Base-by-base conservation (phyloP, 2,329 filamentous ascomycete genomes). In the Phaeosphaeriaceae sp. region DNA sequence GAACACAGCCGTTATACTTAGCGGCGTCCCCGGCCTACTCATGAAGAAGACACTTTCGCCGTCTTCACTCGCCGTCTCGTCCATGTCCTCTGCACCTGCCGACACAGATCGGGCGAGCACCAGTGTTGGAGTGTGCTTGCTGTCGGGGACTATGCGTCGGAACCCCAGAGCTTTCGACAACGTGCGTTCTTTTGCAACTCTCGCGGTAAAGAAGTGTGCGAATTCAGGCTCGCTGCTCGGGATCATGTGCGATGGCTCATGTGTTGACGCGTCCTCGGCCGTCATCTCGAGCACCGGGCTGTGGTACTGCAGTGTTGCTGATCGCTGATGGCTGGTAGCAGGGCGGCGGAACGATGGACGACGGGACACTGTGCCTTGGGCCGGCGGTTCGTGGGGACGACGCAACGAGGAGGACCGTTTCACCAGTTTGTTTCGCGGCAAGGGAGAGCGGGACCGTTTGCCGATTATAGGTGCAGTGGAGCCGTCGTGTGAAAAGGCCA, bases 261-360 rank as follows among this genome's bases (percentile, higher is more conserved):
- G 67, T 10, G 55, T 44, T 1, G 70, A 66, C 10, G 63, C 53
- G 31, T 72, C 53, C 48, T 74, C 72, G 40, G 57, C 54, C 4
- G 70, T 68, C 59, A 69, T 69, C 25, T 72, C 71, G 31, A 77
- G 57, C 47, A 71, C 62, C 19, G 66, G 76, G 41, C 76, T 73
- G 42, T 77, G 79, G 60, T 88, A 84, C 65, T 91, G 87, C 25
- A 92, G 79, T 1, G 89, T 91, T 33, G 87, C 88, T 47, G 89
- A 90, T 67, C 91, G 84, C 73, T 93, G 90, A 71, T 93, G 90
- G 74, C 91, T 93, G 19, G 91, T 93, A 47, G 90, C 90, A 52
- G 91, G 91, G 67, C 91, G 83, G 57, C 89, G 87, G 58, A 93
- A 83, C 21, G 85, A 87, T 2, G 87, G 85, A 60, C 90, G 81